Conservation (phyloP, 257 asterid species). For the Dorcoceras hygrometricum region DNA sequence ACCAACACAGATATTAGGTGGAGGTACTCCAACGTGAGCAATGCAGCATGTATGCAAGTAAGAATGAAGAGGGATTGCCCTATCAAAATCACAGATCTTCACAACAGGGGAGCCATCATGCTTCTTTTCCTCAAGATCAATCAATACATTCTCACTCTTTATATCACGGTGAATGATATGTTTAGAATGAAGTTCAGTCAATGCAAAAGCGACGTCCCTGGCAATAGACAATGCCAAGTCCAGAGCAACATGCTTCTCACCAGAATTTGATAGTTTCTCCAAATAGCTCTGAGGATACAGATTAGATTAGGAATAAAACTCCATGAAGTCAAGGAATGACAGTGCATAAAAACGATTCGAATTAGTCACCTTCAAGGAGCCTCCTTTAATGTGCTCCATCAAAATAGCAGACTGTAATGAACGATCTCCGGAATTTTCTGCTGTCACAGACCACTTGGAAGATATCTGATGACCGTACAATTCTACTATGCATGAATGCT, state of each 20-base stretch:
- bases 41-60: slow-evolving; percentile 82
- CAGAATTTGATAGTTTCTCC: slow-evolving; percentile 52
- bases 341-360: neutral
- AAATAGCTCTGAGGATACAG: slow-evolving; percentile 50
- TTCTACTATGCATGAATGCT: slow-evolving; percentile 79
- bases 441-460: slow-evolving; percentile 62
- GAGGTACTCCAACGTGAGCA: slow-evolving; percentile 81
- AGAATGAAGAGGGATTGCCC: slow-evolving; percentile 78
- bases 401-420: slow-evolving; percentile 62
- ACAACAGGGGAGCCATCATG: slow-evolving; percentile 74
- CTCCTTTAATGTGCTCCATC: slow-evolving; percentile 92
- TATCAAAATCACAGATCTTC: slow-evolving; percentile 89
- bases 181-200: slow-evolving; percentile 68
- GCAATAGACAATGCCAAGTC: slow-evolving; percentile 58
- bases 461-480: slow-evolving; percentile 85
- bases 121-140: slow-evolving; percentile 66
- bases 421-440: slow-evolving; percentile 50
- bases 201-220: slow-evolving; percentile 72
- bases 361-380: slow-evolving; percentile 66
- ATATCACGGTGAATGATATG: slow-evolving; percentile 90
- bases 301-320: neutral
- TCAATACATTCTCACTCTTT: slow-evolving; percentile 78
- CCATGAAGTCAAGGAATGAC: neutral
- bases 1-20: slow-evolving; percentile 86
- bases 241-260: slow-evolving; percentile 53